Evolutionary conservation across 2,329 filamentous ascomycete genomes (phyloP).

Genomic region (Apiospora hydei): DNA sequence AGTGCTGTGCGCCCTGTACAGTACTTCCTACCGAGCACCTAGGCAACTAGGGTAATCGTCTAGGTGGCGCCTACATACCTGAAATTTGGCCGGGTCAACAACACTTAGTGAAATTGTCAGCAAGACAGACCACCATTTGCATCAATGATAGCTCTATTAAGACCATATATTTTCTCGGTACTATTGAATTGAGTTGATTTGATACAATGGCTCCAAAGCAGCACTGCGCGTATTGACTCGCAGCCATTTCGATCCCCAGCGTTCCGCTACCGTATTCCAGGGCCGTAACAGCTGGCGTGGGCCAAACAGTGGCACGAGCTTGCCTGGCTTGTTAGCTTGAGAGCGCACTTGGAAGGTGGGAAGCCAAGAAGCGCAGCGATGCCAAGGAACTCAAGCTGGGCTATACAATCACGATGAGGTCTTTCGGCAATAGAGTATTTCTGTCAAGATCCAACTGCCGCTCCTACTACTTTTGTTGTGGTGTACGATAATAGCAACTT

Average conservation of each 20-base stretch:
- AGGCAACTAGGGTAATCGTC: no score
- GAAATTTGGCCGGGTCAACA: background rate
- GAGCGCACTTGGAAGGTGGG: background rate
- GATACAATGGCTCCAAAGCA: background rate
- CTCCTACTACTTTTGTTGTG: background rate
- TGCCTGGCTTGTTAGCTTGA: background rate
- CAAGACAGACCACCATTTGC: slow-evolving; percentile 14
- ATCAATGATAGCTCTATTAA: background rate
- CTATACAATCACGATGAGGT: slow-evolving; percentile 21
- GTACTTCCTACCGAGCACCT: no score
- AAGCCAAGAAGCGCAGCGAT: slow-evolving; percentile 8
- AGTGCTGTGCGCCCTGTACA: background rate
- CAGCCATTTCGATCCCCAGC: background rate
- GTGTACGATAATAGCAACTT: background rate
- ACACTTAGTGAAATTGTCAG: background rate
- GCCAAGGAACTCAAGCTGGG: background rate
- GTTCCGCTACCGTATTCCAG: background rate
- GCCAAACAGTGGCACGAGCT: slow-evolving; percentile 11
- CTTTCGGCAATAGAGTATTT: slow-evolving; percentile 4
- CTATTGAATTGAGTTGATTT: background rate
- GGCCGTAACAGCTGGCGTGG: background rate
- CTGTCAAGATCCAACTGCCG: background rate
- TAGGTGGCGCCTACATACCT: background rate
- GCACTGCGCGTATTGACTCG: background rate
- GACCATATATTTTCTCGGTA: background rate